Conservation (phyloP, 2,329 filamentous ascomycete species). For the Arthrobotrys pseudoclavata region DNA sequence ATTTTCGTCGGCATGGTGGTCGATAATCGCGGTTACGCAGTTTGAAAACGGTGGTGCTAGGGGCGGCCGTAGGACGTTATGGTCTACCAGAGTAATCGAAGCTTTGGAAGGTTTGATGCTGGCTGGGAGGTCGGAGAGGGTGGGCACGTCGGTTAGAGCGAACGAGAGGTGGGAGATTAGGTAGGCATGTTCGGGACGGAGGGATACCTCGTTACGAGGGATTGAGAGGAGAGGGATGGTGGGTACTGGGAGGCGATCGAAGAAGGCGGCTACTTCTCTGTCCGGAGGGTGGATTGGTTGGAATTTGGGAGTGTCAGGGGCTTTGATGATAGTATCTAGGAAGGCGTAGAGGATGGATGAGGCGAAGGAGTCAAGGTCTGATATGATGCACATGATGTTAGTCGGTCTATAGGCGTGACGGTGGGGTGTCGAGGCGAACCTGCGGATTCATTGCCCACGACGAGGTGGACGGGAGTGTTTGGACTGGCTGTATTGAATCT, state of each 20-base stretch:
- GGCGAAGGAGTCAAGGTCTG: constrained; percentile 85
- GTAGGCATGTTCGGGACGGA: constrained; percentile 80
- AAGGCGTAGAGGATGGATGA: constrained; percentile 81
- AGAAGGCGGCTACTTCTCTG: constrained; percentile 26
- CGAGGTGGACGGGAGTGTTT: constrained; percentile 71
- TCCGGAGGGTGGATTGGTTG: constrained; percentile 68
- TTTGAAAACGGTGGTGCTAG: constrained; percentile 66
- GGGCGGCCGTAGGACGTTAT: constrained; percentile 74
- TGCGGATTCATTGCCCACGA: constrained; percentile 78
- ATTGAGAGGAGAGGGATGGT: constrained; percentile 83
- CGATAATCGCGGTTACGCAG: constrained; percentile 77
- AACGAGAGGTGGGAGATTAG: constrained; percentile 73
- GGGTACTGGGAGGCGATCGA: constrained; percentile 68
- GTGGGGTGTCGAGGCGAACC: constrained; percentile 67
- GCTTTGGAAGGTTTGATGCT: constrained; percentile 69
- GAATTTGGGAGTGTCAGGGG: not conserved
- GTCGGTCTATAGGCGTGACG: not conserved
- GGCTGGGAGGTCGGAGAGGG: constrained; percentile 72
- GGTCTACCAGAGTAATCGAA: constrained; percentile 75
- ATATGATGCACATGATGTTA: not conserved
- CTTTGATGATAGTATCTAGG: constrained; percentile 68
- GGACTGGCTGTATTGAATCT: constrained; percentile 4
- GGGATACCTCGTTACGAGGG: constrained; percentile 74
- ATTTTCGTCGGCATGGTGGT: constrained; percentile 83
- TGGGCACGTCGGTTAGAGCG: constrained; percentile 75